Evolutionary conservation across 2,329 filamentous ascomycete genomes (phyloP), one percentile per base, ranked within the genome.

Genomic region (Celoporthe dispersa): DNA sequence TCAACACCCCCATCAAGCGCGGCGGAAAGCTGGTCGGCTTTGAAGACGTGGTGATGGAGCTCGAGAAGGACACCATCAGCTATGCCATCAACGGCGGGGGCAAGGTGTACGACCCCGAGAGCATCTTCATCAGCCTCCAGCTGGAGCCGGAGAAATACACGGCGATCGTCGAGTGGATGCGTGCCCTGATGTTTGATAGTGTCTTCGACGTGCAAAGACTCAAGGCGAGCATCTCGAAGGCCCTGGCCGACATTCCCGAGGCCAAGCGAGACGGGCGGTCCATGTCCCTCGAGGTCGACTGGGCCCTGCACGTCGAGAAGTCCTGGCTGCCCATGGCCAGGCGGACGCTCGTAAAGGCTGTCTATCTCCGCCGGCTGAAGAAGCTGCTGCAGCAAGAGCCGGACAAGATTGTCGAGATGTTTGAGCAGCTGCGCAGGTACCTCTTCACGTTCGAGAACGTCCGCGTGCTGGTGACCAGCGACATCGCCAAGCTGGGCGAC

Each of bases 191-290:
- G 79, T 97, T 95, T 78, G 91, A 97, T 78, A 92, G 93, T 53
- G 85, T 98, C 66, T 97, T 98, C 76, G 95, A 98, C 76, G 86
- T 91, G 3, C 82, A 84, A 64, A 84, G 89, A 33, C 82, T 91
- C 65, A 87, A 86, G 74, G 88, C 92, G 73, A 83, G 85, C 31
- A 82, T 97, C 22, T 90, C 90, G 70, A 97, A 97, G 80, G 89
- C 97, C 61, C 85, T 98, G 25, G 94, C 94, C 2, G 95, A 98
- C 75, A 91, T 99, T 25, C 96, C 96, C 0, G 94, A 98, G 77
- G 86, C 90, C 66, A 99, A 98, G 84, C 92, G 96, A 57, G 93
- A 92, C 75, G 96, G 96, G 1, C 88, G 90, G 69, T 83, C 83
- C 57, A 91, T 91, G 89, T 83, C 88, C 4, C 82, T 81, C 68